Conservation (phyloP, 495 filamentous ascomycete species). For the Podospora australis region DNA sequence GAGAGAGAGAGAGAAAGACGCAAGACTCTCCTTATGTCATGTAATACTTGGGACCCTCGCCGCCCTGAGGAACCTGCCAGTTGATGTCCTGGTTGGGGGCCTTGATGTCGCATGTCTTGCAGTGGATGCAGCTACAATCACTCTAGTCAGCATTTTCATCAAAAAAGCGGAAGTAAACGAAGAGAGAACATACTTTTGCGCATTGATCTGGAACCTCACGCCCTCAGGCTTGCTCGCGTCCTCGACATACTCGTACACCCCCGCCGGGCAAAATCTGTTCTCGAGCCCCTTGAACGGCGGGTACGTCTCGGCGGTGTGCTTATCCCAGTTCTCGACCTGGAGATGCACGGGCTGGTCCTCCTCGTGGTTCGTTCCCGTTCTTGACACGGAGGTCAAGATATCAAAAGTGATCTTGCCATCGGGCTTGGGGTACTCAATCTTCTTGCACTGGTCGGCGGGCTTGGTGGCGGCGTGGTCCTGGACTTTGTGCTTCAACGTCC, state of each 20-base stretch:
- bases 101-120: slow-evolving; percentile 99
- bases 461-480: slow-evolving; percentile 74
- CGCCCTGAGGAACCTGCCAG: slow-evolving; percentile 91
- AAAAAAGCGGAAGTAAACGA: not conserved
- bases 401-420: slow-evolving; percentile 93
- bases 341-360: slow-evolving; percentile 97
- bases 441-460: slow-evolving; percentile 65
- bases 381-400: slow-evolving; percentile 85
- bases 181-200: slow-evolving; percentile 74
- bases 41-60: slow-evolving; percentile 93
- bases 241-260: slow-evolving; percentile 97
- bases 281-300: slow-evolving; percentile 88
- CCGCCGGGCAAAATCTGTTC: slow-evolving; percentile 98
- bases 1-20: not conserved
- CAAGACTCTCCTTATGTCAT: slow-evolving; percentile 74
- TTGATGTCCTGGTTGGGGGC: slow-evolving; percentile 94
- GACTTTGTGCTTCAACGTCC: slow-evolving; percentile 83
- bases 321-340: slow-evolving; percentile 89
- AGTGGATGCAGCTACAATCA: slow-evolving; percentile 79
- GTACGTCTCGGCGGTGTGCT: slow-evolving; percentile 74
- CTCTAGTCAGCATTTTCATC: not conserved
- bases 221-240: slow-evolving; percentile 75
- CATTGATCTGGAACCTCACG: slow-evolving; percentile 94
- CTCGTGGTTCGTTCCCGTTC: slow-evolving; percentile 97
- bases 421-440: slow-evolving; percentile 95